Evolutionary conservation across 192 early-diverging fungal genomes (phyloP).

Genomic region (Phlyctochytrium arcticum): DNA sequence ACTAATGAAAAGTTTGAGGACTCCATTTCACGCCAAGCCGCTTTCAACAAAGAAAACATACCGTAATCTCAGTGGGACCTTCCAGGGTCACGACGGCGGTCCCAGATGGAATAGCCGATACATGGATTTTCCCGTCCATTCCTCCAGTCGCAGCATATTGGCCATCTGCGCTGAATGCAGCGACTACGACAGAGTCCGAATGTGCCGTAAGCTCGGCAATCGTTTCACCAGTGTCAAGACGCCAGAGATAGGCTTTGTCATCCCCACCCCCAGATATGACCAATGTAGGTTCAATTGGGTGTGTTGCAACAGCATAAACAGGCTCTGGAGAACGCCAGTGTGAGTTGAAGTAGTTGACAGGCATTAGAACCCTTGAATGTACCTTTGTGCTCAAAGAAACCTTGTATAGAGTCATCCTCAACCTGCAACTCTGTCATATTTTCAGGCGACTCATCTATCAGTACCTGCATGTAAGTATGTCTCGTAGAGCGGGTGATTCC

Average conservation of each 20-base stretch:
- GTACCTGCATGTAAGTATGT: background rate
- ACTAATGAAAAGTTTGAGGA: conserved; percentile 42
- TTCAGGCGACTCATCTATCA: background rate
- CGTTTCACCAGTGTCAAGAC: conserved; percentile 72
- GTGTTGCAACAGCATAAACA: conserved; percentile 78
- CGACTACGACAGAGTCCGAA: conserved; percentile 80
- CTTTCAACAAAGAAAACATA: conserved; percentile 37
- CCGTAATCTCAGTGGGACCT: conserved; percentile 84
- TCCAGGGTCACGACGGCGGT: conserved; percentile 68
- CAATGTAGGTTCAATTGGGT: conserved; percentile 67
- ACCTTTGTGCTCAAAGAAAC: conserved; percentile 86
- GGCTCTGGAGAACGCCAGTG: conserved; percentile 54
- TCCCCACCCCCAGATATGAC: conserved; percentile 87
- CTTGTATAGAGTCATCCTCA: conserved; percentile 30
- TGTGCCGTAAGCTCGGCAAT: conserved; percentile 66
- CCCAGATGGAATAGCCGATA: conserved; percentile 63
- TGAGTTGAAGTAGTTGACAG: background rate
- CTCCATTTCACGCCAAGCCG: background rate
- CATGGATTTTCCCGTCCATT: conserved; percentile 91
- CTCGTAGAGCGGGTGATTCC: background rate
- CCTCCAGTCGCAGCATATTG: conserved; percentile 81
- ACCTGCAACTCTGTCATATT: background rate
- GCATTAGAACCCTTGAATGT: background rate
- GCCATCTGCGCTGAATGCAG: conserved; percentile 80
- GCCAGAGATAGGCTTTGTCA: conserved; percentile 89